Conservation (phyloP, 352 stramenopile genomes). For the Phytophthora boehmeriae region DNA sequence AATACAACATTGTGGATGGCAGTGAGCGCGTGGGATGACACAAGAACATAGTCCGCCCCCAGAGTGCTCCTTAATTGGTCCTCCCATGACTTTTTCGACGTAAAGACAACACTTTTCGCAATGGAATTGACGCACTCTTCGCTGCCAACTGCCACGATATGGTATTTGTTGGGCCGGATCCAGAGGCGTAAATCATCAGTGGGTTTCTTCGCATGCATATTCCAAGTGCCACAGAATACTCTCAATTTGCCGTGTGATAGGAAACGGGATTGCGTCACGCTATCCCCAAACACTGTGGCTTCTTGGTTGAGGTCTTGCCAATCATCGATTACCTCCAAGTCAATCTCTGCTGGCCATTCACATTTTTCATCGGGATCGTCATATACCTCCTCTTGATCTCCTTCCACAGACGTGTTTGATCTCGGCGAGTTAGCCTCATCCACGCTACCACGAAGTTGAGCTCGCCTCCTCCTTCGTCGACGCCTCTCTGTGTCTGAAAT, state of each 20-base stretch:
- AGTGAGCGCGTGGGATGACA: slow-evolving; percentile 91
- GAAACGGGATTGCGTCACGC: slow-evolving; percentile 44
- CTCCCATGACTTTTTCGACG: slow-evolving; percentile 89
- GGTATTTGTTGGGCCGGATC: slow-evolving; percentile 82
- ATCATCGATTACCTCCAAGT: slow-evolving; percentile 51
- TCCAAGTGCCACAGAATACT: slow-evolving; percentile 88
- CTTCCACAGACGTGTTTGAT: neutral
- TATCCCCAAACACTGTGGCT: slow-evolving; percentile 22
- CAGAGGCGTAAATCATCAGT: slow-evolving; percentile 64
- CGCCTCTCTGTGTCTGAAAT: slow-evolving; percentile 21
- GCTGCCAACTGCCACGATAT: slow-evolving; percentile 88
- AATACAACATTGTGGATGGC: slow-evolving; percentile 95
- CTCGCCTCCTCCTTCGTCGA: slow-evolving; percentile 9
- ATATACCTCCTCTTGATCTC: slow-evolving; percentile 17
- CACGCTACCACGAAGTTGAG: slow-evolving; percentile 3
- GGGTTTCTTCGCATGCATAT: slow-evolving; percentile 82
- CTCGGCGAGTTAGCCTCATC: neutral
- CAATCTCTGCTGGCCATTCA: slow-evolving; percentile 59
- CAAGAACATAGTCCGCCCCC: slow-evolving; percentile 85
- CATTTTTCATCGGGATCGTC: slow-evolving; percentile 29
- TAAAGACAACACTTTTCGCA: slow-evolving; percentile 93
- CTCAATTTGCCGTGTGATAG: slow-evolving; percentile 50
- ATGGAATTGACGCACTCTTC: slow-evolving; percentile 96
- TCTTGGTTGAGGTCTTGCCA: slow-evolving; percentile 60
- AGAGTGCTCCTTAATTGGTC: slow-evolving; percentile 60